A percentile compares a stretch with the other conserved stretches of the same genome.
Conservation (phyloP, 2,329 filamentous ascomycete species). For the Teratosphaeria zuluensis region DNA sequence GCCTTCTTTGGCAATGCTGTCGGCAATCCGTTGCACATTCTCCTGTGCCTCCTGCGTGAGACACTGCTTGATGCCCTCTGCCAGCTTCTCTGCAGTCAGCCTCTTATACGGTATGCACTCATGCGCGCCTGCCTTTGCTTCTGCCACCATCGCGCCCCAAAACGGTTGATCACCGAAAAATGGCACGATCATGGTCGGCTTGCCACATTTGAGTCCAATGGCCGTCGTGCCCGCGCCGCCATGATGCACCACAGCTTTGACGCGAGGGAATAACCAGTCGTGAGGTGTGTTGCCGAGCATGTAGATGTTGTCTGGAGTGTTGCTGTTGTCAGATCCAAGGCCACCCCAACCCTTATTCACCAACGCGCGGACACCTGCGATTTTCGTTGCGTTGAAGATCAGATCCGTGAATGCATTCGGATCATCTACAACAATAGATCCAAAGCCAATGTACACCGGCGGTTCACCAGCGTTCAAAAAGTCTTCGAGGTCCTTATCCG, state of each 20-base stretch:
- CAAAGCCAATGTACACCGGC: conserved; percentile 67
- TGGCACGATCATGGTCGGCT: conserved; percentile 66
- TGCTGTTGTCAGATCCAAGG: conserved; percentile 48
- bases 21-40: conserved; percentile 51
- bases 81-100: conserved; percentile 53
- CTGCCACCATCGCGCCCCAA: conserved; percentile 62
- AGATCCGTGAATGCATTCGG: conserved; percentile 58
- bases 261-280: conserved; percentile 64
- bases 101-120: conserved; percentile 59
- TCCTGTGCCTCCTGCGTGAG: conserved; percentile 50
- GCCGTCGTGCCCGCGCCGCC: conserved; percentile 72
- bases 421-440: conserved; percentile 66
- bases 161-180: conserved; percentile 76
- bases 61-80: conserved; percentile 61
- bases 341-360: conserved; percentile 71
- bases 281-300: conserved; percentile 67
- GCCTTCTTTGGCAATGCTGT: conserved; percentile 53
- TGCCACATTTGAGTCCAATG: conserved; percentile 60
- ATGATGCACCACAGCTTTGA: conserved; percentile 60
- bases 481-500: conserved; percentile 22
- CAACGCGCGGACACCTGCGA: conserved; percentile 58
- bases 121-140: conserved; percentile 53
- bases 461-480: conserved; percentile 50
- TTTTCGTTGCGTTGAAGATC: conserved; percentile 59
- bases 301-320: conserved; percentile 55